These are phyloP conservation scores for Triticum urartu DNA, from an alignment of 176 grass and related monocot genomes.

Conservation along the genomic window DNA sequence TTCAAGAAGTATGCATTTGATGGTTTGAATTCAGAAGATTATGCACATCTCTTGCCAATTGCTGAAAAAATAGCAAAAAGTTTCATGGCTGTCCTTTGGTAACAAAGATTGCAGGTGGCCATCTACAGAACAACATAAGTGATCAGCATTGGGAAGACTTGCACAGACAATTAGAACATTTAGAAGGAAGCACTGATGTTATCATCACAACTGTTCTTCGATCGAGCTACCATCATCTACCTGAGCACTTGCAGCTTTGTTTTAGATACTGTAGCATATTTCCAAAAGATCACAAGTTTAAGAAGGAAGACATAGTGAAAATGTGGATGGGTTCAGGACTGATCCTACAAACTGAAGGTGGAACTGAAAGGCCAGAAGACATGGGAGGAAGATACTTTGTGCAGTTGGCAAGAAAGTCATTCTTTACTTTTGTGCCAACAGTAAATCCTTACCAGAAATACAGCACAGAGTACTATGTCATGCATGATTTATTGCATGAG, in stretches of 20 bases:
- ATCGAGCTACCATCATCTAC: not conserved
- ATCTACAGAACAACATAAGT: not conserved
- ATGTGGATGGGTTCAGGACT: conserved; percentile 2
- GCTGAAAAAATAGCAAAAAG: conserved; percentile 1
- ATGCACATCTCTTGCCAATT: not conserved
- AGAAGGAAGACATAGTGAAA: not conserved
- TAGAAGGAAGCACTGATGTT: not conserved
- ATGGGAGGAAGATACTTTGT: not conserved
- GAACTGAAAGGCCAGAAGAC: not conserved
- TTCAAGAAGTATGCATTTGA: conserved; percentile 30
- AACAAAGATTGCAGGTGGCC: conserved; percentile 23
- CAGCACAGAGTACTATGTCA: not conserved
- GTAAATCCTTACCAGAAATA: not conserved
- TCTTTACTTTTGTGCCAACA: not conserved
- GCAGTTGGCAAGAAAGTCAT: not conserved
- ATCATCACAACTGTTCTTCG: conserved; percentile 3
- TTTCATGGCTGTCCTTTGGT: conserved; percentile 32
- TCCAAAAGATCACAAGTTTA: not conserved
- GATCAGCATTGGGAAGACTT: conserved; percentile 20
- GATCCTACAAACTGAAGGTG: not conserved
- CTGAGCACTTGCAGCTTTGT: not conserved
- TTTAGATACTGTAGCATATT: not conserved
- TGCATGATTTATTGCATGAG: conserved; percentile 49
- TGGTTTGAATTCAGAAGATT: not conserved
- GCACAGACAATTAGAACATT: not conserved